Conservation (phyloP, 352 stramenopile species). For the Pythium periplocum region DNA sequence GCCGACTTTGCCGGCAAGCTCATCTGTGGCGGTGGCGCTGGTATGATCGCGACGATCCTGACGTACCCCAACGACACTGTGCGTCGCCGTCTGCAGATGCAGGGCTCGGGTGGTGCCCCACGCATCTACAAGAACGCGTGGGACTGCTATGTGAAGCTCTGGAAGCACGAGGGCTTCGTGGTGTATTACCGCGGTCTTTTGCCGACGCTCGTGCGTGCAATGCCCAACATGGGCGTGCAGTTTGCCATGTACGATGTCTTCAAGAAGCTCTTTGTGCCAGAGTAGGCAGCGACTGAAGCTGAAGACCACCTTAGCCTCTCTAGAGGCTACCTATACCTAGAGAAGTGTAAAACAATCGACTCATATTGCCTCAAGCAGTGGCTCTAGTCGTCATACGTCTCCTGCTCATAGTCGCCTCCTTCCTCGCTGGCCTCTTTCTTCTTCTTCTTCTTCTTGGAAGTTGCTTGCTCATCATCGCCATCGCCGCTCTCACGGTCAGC, state of each 20-base stretch:
- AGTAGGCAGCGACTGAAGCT: background rate
- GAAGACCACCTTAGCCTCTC: background rate
- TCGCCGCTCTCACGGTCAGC: constrained; percentile 6
- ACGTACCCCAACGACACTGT: constrained; percentile 89
- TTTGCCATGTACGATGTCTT: constrained; percentile 84
- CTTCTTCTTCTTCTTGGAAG: too few species aligned
- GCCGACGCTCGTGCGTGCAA: constrained; percentile 74
- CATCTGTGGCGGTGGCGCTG: constrained; percentile 67
- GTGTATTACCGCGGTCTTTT: constrained; percentile 74
- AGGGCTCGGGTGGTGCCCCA: constrained; percentile 55
- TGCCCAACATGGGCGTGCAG: constrained; percentile 86
- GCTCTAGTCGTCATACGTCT: too few species aligned
- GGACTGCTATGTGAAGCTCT: constrained; percentile 74
- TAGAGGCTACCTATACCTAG: too few species aligned
- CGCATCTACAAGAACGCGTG: constrained; percentile 65
- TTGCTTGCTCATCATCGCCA: background rate
- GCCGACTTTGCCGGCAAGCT: constrained; percentile 61
- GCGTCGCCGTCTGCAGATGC: constrained; percentile 80
- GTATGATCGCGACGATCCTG: constrained; percentile 80
- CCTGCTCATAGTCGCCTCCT: too few species aligned
- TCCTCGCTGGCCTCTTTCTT: too few species aligned
- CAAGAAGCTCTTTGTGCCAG: constrained; percentile 27
- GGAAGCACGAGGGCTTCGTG: constrained; percentile 51
- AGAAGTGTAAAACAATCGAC: too few species aligned
- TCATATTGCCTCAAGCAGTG: too few species aligned